A percentile compares a stretch with the other conserved stretches of the same genome.
These are phyloP conservation scores for Epicoccum sorghinum DNA, from an alignment of 2,329 filamentous ascomycete genomes.

Conservation along the genomic window DNA sequence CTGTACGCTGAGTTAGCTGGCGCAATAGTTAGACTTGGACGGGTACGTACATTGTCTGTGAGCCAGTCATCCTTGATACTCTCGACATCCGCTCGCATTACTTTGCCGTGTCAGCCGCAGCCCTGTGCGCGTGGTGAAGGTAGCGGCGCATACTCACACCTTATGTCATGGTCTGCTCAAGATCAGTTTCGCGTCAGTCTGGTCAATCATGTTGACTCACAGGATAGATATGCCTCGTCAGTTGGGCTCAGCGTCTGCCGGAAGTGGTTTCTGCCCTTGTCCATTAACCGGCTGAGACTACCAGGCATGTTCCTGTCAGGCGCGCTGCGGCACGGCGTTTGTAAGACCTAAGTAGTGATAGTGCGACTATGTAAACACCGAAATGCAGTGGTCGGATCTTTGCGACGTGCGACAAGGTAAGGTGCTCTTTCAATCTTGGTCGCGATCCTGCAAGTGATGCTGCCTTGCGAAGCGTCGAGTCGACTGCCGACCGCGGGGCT, in stretches of 20 bases:
- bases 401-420: neutral
- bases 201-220: constrained; percentile 55
- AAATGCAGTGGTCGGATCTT: neutral
- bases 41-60: constrained; percentile 78
- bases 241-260: constrained; percentile 49
- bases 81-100: constrained; percentile 88
- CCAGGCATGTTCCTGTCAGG: constrained; percentile 22
- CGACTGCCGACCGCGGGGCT: constrained; percentile 18
- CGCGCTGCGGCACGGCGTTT: constrained; percentile 3
- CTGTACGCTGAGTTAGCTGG: constrained; percentile 51
- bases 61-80: constrained; percentile 92
- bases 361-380: constrained; percentile 2
- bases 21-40: neutral
- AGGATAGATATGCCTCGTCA: constrained; percentile 73
- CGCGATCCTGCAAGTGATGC: constrained; percentile 19
- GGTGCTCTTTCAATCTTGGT: neutral
- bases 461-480: constrained; percentile 22
- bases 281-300: constrained; percentile 30
- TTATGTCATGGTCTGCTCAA: constrained; percentile 65
- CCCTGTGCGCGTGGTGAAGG: neutral
- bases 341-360: constrained; percentile 4
- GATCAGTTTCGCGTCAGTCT: constrained; percentile 25
- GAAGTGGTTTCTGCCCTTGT: constrained; percentile 37
- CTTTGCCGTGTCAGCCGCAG: constrained; percentile 53
- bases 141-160: constrained; percentile 57